phyloP scores from a whole-genome alignment of 176 grass and related monocot genomes.

The Oryza coarctata region DNA sequence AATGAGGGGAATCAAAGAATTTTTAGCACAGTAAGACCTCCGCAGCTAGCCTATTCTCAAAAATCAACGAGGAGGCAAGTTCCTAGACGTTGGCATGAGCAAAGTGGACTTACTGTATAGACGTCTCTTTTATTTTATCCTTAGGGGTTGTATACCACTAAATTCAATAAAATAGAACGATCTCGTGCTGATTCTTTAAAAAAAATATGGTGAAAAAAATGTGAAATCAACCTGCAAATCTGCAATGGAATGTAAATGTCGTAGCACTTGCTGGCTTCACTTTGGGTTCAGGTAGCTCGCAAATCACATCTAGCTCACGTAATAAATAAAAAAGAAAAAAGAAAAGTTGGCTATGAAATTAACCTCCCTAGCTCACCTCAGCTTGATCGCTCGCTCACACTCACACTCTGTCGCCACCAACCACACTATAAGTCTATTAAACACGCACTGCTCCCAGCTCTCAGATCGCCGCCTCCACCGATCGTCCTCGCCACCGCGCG shows the following conservation, averaged over 20 bases:
- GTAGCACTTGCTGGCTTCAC: neutral
- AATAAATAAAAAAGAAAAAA: slow-evolving; percentile 4
- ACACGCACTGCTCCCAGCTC: slow-evolving; percentile 9
- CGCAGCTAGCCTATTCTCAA: too few species aligned
- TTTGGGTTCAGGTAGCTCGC: slow-evolving; percentile 15
- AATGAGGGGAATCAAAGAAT: too few species aligned
- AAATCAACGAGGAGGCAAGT: too few species aligned
- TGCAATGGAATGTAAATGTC: too few species aligned
- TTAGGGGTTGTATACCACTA: too few species aligned
- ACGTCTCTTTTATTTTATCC: too few species aligned
- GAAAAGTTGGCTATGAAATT: neutral
- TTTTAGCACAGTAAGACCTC: too few species aligned
- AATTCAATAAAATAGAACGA: too few species aligned
- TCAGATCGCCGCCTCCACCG: slow-evolving; percentile 14
- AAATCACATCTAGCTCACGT: slow-evolving; percentile 40
- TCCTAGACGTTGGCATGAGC: too few species aligned
- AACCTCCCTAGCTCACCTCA: neutral
- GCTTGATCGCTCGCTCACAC: neutral
- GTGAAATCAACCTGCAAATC: neutral
- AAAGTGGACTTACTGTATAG: too few species aligned
- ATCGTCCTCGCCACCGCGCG: slow-evolving; percentile 4
- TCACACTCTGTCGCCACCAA: slow-evolving; percentile 34
- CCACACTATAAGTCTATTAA: slow-evolving; percentile 54
- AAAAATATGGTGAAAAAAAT: too few species aligned
- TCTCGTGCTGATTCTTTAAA: too few species aligned